phyloP scores from a whole-genome alignment of 352 stramenopile species.

The Globisporangium carolinianum region DNA sequence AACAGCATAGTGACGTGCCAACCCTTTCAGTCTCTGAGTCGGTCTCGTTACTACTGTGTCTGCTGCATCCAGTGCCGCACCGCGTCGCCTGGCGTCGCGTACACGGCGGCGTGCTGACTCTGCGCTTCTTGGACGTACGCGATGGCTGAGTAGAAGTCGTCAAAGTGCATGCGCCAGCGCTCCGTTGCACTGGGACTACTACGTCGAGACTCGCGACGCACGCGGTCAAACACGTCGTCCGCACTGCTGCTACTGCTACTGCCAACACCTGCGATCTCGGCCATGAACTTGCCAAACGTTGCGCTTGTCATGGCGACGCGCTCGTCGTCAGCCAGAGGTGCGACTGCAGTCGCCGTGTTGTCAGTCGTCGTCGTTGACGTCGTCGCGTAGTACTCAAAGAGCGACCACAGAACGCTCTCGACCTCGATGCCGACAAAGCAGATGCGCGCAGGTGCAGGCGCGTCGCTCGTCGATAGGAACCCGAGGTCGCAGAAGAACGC shows the following conservation, averaged over 20 bases:
- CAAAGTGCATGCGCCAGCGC: slow-evolving; percentile 35
- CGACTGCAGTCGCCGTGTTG: background rate
- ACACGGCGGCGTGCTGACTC: slow-evolving; percentile 18
- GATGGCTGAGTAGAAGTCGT: slow-evolving; percentile 72
- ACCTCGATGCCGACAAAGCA: slow-evolving; percentile 65
- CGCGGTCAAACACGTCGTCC: slow-evolving; percentile 37
- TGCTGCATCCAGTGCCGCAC: slow-evolving; percentile 71
- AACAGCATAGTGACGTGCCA: background rate
- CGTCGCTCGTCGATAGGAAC: slow-evolving; percentile 37
- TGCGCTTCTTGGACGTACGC: slow-evolving; percentile 42
- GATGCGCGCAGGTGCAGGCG: slow-evolving; percentile 25
- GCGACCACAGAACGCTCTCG: slow-evolving; percentile 65
- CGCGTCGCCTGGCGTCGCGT: slow-evolving; percentile 45
- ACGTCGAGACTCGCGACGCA: slow-evolving; percentile 27
- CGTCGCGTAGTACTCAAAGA: slow-evolving; percentile 72
- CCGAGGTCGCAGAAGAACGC: slow-evolving; percentile 66
- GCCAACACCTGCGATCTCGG: slow-evolving; percentile 45
- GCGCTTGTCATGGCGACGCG: slow-evolving; percentile 39
- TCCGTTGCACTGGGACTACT: background rate
- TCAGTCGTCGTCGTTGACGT: slow-evolving; percentile 1
- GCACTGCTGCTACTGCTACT: slow-evolving; percentile 10
- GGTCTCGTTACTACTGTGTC: slow-evolving; percentile 29
- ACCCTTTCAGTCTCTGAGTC: too few species aligned
- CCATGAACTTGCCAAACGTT: slow-evolving; percentile 57
- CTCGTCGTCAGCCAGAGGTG: slow-evolving; percentile 13